Percentiles rank a stretch among this genome's conserved stretches.
These are phyloP conservation scores for Thyridium curvatum DNA, from an alignment of 2,329 filamentous ascomycete genomes.

Conservation along the genomic window DNA sequence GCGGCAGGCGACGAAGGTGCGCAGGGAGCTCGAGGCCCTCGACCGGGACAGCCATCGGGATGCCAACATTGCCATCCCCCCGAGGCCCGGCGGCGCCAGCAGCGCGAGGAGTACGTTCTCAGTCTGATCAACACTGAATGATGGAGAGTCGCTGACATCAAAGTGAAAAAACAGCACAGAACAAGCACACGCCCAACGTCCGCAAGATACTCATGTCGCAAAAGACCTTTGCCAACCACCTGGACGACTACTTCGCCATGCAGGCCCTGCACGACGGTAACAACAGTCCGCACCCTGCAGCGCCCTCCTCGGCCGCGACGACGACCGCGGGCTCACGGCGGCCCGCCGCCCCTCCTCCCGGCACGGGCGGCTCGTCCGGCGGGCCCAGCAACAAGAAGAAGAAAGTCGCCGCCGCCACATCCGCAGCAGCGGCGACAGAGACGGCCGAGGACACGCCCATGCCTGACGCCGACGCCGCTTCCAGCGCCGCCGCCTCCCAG, in stretches of 20 bases:
- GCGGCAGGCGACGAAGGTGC: conserved; percentile 75
- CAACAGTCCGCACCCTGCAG: conserved; percentile 28
- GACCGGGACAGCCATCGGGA: conserved; percentile 75
- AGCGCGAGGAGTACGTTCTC: conserved; percentile 18
- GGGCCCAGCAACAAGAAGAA: not conserved
- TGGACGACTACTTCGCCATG: conserved; percentile 57
- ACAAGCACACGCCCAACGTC: conserved; percentile 62
- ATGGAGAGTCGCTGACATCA: too few species aligned
- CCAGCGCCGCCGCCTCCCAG: conserved; percentile 13
- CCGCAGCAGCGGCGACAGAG: conserved; percentile 1
- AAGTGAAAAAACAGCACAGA: conserved; percentile 26
- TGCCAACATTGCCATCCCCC: conserved; percentile 62
- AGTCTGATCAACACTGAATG: too few species aligned
- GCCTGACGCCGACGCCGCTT: conserved; percentile 25
- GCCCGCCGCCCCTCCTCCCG: conserved; percentile 1
- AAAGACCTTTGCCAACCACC: conserved; percentile 77
- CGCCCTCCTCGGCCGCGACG: conserved; percentile 19
- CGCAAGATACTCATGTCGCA: conserved; percentile 73
- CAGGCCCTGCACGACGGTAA: conserved; percentile 53
- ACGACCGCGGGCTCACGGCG: conserved; percentile 16
- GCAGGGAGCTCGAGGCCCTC: conserved; percentile 75
- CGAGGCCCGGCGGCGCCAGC: conserved; percentile 36
- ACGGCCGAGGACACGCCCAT: conserved; percentile 29
- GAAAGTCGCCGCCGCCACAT: not conserved
- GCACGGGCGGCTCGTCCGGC: not conserved